Conservation (phyloP, 202 grass and related monocot species). For the Carex arenaria region DNA sequence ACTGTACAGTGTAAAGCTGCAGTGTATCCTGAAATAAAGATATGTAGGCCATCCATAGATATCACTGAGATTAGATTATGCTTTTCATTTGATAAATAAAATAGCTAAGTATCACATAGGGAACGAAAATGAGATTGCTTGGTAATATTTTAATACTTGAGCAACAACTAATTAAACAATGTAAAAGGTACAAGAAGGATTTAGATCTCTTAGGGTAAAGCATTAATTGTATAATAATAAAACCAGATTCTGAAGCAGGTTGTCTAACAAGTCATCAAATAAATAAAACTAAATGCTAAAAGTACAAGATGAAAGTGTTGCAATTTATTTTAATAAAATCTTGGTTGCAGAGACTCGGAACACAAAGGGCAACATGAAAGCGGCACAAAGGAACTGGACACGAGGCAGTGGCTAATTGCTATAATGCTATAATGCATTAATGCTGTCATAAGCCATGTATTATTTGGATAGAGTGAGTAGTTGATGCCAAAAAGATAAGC, state of each 20-base stretch:
- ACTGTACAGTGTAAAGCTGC: not conserved
- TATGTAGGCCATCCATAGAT: slow-evolving; percentile 11
- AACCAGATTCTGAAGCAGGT: not conserved
- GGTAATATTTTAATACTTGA: slow-evolving; percentile 5
- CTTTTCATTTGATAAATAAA: slow-evolving; percentile 1
- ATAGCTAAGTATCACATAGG: slow-evolving; percentile 5
- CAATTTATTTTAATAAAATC: not conserved
- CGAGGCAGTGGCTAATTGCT: not conserved
- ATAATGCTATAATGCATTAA: not conserved
- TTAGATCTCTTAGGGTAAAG: not conserved
- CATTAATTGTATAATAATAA: not conserved
- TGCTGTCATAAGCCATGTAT: not conserved
- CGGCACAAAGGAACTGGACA: not conserved
- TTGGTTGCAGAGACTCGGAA: not conserved
- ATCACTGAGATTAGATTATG: not conserved
- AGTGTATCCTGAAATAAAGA: not conserved
- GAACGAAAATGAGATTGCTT: slow-evolving; percentile 12
- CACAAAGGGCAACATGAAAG: not conserved
- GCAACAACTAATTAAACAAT: not conserved
- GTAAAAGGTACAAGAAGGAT: not conserved
- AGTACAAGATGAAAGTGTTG: not conserved
- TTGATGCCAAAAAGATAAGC: slow-evolving; percentile 8
- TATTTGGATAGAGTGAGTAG: slow-evolving; percentile 15
- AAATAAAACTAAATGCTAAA: not conserved
- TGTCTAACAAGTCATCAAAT: not conserved